Conservation (phyloP, 1,284 basidiomycete species). For the Kwoniella shivajii region DNA sequence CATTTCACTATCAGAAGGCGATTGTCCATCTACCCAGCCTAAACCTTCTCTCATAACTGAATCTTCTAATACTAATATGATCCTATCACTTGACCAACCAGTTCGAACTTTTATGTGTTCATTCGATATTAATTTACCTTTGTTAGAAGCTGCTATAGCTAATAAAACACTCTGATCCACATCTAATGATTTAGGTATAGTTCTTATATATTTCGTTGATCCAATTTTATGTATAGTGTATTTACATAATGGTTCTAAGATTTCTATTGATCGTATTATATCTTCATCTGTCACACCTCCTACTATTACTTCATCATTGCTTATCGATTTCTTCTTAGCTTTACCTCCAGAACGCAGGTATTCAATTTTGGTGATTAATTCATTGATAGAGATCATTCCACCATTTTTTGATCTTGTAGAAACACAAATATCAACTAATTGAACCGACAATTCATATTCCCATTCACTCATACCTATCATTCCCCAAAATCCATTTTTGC, state of each 20-base stretch:
- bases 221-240: slow-evolving; percentile 71
- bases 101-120: slow-evolving; percentile 61
- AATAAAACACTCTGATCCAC: slow-evolving; percentile 77
- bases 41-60: slow-evolving; percentile 87
- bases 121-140: slow-evolving; percentile 67
- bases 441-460: slow-evolving; percentile 93
- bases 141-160: slow-evolving; percentile 68
- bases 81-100: slow-evolving; percentile 78
- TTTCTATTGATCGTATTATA: slow-evolving; percentile 80
- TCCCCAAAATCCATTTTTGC: slow-evolving; percentile 69
- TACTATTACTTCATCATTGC: not conserved
- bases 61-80: slow-evolving; percentile 77
- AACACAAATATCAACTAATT: slow-evolving; percentile 95
- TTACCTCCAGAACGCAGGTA: slow-evolving; percentile 60
- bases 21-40: slow-evolving; percentile 92
- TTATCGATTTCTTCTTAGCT: not conserved
- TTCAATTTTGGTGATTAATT: slow-evolving; percentile 76
- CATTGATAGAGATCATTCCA: slow-evolving; percentile 84
- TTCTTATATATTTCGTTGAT: slow-evolving; percentile 37
- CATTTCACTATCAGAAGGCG: slow-evolving; percentile 51
- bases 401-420: slow-evolving; percentile 85
- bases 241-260: slow-evolving; percentile 83
- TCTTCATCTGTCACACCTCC: slow-evolving; percentile 73
- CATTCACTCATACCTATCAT: slow-evolving; percentile 84
- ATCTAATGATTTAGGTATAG: slow-evolving; percentile 66